Conservation (phyloP, 257 asterid species). For the Plantago major region DNA sequence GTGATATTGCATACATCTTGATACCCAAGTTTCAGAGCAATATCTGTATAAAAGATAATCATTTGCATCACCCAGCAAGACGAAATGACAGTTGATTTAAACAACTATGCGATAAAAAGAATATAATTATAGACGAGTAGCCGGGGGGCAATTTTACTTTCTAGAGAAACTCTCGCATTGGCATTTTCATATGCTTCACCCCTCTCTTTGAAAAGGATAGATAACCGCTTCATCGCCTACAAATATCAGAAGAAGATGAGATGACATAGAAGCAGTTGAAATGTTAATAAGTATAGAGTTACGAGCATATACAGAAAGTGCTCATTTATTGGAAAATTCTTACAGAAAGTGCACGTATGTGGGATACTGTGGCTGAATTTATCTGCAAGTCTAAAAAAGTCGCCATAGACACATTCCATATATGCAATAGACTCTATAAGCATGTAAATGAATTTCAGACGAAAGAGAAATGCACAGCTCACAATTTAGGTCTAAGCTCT, state of each 20-base stretch:
- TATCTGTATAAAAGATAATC: conserved; percentile 32
- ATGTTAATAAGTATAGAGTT: neutral
- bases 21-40: conserved; percentile 54
- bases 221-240: conserved; percentile 65
- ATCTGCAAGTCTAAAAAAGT: too few relatives aligned
- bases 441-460: too few relatives aligned
- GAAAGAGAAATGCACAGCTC: too few relatives aligned
- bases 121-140: neutral
- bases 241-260: conserved; percentile 10
- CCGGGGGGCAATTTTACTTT: conserved; percentile 39
- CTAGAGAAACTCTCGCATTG: conserved; percentile 59
- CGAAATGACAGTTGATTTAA: neutral
- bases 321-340: neutral
- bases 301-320: neutral
- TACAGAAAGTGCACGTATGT: neutral
- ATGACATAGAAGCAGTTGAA: neutral
- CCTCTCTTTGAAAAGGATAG: conserved; percentile 59
- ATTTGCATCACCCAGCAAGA: neutral
- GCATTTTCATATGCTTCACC: conserved; percentile 81
- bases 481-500: too few relatives aligned
- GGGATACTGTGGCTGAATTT: too few relatives aligned
- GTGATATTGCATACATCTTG: conserved; percentile 55
- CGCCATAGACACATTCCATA: too few relatives aligned
- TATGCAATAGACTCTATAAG: too few relatives aligned
- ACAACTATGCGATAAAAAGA: neutral